Base-by-base conservation (phyloP, 306 rosid genomes). In the Luffa aegyptiaca region DNA sequence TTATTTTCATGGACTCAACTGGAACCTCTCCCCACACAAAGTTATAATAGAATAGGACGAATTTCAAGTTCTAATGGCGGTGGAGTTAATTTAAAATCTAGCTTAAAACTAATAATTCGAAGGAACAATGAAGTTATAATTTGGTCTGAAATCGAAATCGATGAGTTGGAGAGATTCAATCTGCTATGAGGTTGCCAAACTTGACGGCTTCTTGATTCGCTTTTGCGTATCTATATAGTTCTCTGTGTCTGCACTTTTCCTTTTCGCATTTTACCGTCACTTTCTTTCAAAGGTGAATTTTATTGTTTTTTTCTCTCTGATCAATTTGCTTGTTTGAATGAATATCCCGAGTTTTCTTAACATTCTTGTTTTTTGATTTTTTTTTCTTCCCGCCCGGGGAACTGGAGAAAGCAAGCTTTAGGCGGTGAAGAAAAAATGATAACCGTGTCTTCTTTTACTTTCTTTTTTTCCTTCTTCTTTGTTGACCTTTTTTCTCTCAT, bases 251-350 rank as follows among this genome's bases (percentile, higher is more conserved):
- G 26, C 72, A 16, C 72, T 37, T 65, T 65, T 65, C 18, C 18
- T 44, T 69, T 42, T 8, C 31, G 18, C n/a, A 72, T 44, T 72
- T 72, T 3, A 14, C 13, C 42, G 31, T 74, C 78, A 26, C 61
- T 75, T 75, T 52, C 79, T 52, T 52, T 9, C 33, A 51, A 75
- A 75, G 33, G 31, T 75, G 79, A 75, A 52, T 75, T 75, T 35
- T 35, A 75, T 18, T 73, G 76, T 70, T 70, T 70, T 70, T 70
- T 20, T 70, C 37, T 20, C 77, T 14, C 44, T 21, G 0, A 14
- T 49, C 41, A 73, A 72, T 12, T 7, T 8, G 21, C 11, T 26
- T 48, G 13, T 49, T 14, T 73, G 26, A 75, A 73, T 8, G 78
- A 75, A 75, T 75, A 75, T 75, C 10, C 63, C 26, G 33, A 17